phyloP scores from a whole-genome alignment of 164 flowering plant species.

The Amborella trichopoda region DNA sequence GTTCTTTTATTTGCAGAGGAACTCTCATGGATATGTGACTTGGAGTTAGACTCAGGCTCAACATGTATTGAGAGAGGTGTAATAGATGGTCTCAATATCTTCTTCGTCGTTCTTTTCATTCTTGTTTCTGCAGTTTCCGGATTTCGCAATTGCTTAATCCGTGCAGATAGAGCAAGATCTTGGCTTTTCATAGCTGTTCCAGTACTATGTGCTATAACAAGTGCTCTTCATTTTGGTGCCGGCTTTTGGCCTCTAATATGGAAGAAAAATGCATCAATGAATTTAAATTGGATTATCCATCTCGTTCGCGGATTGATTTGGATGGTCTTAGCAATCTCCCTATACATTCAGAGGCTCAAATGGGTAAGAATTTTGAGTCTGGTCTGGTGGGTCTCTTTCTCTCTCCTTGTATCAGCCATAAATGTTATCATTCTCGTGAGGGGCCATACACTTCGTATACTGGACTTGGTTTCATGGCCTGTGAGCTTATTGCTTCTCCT shows the following conservation, averaged over 20 bases:
- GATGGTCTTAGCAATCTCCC: constrained; percentile 39
- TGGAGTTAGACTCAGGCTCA: no score
- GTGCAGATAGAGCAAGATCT: no score
- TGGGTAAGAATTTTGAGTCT: constrained; percentile 20
- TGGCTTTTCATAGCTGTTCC: constrained; percentile 22
- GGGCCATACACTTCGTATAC: constrained; percentile 9
- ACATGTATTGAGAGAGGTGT: no score
- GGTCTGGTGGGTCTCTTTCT: constrained; percentile 56
- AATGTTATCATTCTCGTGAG: constrained; percentile 23
- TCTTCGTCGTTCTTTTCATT: no score
- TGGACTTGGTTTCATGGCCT: constrained; percentile 40
- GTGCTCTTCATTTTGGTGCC: constrained; percentile 23
- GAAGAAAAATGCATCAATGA: constrained; percentile 5
- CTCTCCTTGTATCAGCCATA: constrained; percentile 28
- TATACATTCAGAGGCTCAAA: constrained; percentile 21
- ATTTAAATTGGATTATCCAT: constrained; percentile 17
- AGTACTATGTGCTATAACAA: constrained; percentile 26
- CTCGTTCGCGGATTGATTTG: constrained; percentile 39
- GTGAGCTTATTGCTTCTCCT: constrained; percentile 37
- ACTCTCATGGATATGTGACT: no score
- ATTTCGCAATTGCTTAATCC: no score
- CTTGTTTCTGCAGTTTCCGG: no score
- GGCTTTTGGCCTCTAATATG: constrained; percentile 18
- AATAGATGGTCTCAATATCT: no score
- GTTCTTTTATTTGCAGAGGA: no score